phyloP scores from a whole-genome alignment of 2,329 filamentous ascomycete genomes.

The Pseudodiploospora longispora region DNA sequence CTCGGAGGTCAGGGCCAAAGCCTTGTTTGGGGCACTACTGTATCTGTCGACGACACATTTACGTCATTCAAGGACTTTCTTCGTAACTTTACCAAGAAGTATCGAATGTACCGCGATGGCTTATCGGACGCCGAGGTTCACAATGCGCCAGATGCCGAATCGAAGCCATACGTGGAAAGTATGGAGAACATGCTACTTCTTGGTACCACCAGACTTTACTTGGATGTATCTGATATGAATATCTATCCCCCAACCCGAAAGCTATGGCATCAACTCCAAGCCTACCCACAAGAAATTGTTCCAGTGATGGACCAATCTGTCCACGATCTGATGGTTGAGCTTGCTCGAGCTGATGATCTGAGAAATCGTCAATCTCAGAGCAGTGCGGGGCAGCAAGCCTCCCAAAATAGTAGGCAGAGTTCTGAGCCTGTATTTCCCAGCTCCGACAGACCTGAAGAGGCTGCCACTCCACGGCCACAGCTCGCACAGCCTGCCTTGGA shows the following conservation, averaged over 20 bases:
- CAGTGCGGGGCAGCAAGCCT: conserved; percentile 38
- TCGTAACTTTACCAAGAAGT: conserved; percentile 85
- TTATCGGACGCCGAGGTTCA: conserved; percentile 67
- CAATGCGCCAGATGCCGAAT: conserved; percentile 60
- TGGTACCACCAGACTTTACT: conserved; percentile 73
- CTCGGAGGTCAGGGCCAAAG: conserved; percentile 75
- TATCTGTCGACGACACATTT: conserved; percentile 86
- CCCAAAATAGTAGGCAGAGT: conserved; percentile 46
- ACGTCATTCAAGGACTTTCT: conserved; percentile 86
- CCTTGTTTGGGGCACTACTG: conserved; percentile 95
- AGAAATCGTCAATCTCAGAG: conserved; percentile 56
- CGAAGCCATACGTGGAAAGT: conserved; percentile 76
- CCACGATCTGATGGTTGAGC: conserved; percentile 86
- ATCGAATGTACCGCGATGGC: conserved; percentile 87
- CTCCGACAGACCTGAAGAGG: conserved; percentile 59
- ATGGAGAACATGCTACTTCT: conserved; percentile 87
- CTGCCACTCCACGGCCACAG: conserved; percentile 28
- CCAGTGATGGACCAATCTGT: conserved; percentile 93
- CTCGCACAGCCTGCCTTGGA: conserved; percentile 56
- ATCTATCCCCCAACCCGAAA: conserved; percentile 88
- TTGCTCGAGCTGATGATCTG: conserved; percentile 73
- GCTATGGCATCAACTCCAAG: conserved; percentile 89
- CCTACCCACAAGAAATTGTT: conserved; percentile 92
- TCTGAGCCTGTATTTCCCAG: conserved; percentile 72
- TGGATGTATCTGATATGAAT: conserved; percentile 84